These are phyloP conservation scores for Globisporangium nagaii DNA, from an alignment of 352 stramenopile genomes.

Conservation along the genomic window DNA sequence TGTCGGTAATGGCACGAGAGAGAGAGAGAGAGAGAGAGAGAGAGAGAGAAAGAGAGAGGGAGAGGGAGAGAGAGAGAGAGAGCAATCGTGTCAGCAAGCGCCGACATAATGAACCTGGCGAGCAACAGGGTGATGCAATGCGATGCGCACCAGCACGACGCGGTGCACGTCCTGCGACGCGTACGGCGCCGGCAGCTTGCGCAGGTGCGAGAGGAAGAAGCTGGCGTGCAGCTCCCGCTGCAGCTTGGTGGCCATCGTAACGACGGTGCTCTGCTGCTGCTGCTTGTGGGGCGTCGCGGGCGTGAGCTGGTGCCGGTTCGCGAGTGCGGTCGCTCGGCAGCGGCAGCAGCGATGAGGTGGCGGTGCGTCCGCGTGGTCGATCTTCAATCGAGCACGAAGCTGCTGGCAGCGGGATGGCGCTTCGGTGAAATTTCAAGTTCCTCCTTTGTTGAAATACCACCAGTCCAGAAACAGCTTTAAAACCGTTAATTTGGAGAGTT, in stretches of 20 bases:
- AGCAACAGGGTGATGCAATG: no score
- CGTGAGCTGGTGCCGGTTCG: no score
- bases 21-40: background rate
- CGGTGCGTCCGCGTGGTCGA: background rate
- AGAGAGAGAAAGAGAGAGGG: background rate
- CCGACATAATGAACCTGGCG: no score
- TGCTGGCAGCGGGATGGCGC: no score
- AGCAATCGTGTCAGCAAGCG: no score
- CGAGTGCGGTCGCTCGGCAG: no score
- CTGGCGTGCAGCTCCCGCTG: conserved; percentile 69
- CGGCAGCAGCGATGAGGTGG: no score
- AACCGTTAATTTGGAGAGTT: background rate
- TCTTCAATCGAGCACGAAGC: background rate
- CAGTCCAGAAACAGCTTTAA: background rate
- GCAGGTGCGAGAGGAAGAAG: conserved; percentile 82
- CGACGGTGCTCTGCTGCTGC: background rate
- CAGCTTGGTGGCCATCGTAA: conserved; percentile 24
- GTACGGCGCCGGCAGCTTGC: conserved; percentile 61
- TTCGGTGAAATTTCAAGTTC: no score
- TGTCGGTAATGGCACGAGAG: background rate
- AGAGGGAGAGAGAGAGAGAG: background rate
- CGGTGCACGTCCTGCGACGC: conserved; percentile 76
- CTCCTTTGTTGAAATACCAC: no score
- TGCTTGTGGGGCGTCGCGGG: no score
- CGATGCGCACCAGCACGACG: conserved; percentile 51